A percentile compares a stretch with the other conserved stretches of the same genome.
Conservation (phyloP, 495 filamentous ascomycete genomes). For the Stereocaulon alpinum region DNA sequence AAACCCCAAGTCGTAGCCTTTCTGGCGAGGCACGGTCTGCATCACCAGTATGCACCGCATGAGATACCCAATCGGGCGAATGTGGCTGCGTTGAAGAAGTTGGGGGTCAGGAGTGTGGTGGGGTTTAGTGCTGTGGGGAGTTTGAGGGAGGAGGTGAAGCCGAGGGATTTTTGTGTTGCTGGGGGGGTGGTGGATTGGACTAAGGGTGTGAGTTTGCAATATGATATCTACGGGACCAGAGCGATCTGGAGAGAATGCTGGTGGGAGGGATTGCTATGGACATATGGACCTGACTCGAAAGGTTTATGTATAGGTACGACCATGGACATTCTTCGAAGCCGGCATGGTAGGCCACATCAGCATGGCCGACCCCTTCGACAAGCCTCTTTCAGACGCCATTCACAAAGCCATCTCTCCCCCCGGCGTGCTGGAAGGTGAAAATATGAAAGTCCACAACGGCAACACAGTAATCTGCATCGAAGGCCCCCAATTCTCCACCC, state of each 20-base stretch:
- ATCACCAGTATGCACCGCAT: conserved; percentile 85
- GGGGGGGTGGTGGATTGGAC: conserved; percentile 97
- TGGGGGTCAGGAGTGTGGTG: conserved; percentile 84
- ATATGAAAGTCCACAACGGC: conserved; percentile 62
- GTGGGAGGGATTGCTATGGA: too few species aligned
- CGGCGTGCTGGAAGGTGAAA: conserved; percentile 66
- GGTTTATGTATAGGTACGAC: conserved; percentile 48
- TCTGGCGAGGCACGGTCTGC: conserved; percentile 77
- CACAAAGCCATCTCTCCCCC: conserved; percentile 28
- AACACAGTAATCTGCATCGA: conserved; percentile 91
- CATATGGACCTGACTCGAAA: too few species aligned
- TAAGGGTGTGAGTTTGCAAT: conserved; percentile 50
- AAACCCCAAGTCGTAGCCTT: conserved; percentile 69
- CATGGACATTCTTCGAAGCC: conserved; percentile 92
- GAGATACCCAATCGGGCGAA: conserved; percentile 89
- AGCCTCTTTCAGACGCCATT: conserved; percentile 60
- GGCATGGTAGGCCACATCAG: conserved; percentile 90
- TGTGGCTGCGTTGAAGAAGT: conserved; percentile 79
- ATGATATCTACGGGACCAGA: neutral
- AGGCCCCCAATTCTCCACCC: conserved; percentile 95
- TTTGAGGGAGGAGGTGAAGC: conserved; percentile 80
- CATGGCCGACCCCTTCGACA: conserved; percentile 93
- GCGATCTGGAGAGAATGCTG: too few species aligned
- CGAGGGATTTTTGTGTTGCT: conserved; percentile 90
- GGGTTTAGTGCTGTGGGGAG: conserved; percentile 94